phyloP scores from a whole-genome alignment of 768 basidiomycete genomes.

The Lyophyllum shimeji region DNA sequence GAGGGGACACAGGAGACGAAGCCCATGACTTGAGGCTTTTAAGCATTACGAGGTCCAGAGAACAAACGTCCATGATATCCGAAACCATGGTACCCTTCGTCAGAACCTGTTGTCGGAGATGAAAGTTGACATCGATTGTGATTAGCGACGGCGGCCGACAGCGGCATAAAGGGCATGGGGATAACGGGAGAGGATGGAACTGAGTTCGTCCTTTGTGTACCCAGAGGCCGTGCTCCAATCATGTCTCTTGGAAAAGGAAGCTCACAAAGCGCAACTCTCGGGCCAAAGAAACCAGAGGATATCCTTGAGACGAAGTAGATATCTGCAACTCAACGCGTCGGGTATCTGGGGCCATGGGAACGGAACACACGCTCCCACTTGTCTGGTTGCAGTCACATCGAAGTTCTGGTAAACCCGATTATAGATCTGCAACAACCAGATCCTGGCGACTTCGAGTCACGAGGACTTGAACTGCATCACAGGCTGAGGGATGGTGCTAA shows the following conservation, averaged over 20 bases:
- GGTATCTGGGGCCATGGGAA: constrained; percentile 5
- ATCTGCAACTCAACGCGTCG: too few species aligned
- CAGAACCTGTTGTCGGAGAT: background rate
- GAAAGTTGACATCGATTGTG: background rate
- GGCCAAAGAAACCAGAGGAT: too few species aligned
- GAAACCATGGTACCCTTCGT: constrained; percentile 11
- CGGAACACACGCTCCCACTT: constrained; percentile 2
- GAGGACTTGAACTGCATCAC: too few species aligned
- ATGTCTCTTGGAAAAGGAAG: too few species aligned
- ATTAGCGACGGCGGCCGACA: background rate
- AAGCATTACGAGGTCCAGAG: background rate
- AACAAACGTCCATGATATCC: background rate
- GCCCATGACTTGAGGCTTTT: background rate
- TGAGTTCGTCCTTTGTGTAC: too few species aligned
- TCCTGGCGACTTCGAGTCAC: too few species aligned
- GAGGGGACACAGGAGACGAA: background rate
- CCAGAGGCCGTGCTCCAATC: too few species aligned
- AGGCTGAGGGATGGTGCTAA: too few species aligned
- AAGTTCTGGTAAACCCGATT: background rate
- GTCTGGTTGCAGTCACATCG: background rate
- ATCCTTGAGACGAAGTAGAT: too few species aligned
- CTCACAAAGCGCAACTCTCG: too few species aligned
- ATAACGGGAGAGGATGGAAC: too few species aligned
- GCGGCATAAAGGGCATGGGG: background rate
- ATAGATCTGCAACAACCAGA: background rate